A percentile compares a stretch with the other conserved stretches of the same genome.
Evolutionary conservation across 208 protist species (phyloP).

Genomic region (Trypanosoma melophagium): DNA sequence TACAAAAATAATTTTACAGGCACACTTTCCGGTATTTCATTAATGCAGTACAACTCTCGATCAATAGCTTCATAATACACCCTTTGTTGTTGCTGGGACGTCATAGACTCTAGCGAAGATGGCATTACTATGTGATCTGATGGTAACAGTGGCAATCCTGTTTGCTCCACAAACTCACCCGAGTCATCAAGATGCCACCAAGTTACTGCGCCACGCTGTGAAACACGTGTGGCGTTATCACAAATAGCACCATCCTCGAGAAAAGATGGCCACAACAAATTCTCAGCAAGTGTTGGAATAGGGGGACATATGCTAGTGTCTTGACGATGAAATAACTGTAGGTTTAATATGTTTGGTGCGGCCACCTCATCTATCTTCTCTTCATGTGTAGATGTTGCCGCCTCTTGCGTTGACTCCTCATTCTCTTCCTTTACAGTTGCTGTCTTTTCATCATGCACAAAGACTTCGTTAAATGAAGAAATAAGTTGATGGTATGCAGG

Average conservation of each 20-base stretch:
- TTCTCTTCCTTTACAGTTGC: constrained; percentile 22
- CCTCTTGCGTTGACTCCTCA: constrained; percentile 15
- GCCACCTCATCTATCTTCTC: constrained; percentile 16
- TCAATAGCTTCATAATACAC: constrained; percentile 31
- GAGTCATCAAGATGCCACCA: constrained; percentile 92
- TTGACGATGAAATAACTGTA: constrained; percentile 90
- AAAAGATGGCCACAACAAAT: constrained; percentile 76
- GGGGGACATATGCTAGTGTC: constrained; percentile 37
- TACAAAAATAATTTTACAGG: constrained; percentile 79
- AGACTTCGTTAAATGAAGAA: constrained; percentile 73
- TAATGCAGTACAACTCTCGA: constrained; percentile 22
- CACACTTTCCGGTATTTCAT: constrained; percentile 22
- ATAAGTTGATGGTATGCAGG: constrained; percentile 76
- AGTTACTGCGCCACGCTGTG: constrained; percentile 68
- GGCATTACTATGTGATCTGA: not conserved
- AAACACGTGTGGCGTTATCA: constrained; percentile 80
- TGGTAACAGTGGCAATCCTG: constrained; percentile 50
- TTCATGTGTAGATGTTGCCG: not conserved
- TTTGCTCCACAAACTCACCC: constrained; percentile 87
- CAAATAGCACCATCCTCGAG: constrained; percentile 73
- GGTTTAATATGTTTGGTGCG: constrained; percentile 46
- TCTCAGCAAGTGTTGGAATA: constrained; percentile 59
- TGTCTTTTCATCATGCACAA: constrained; percentile 38
- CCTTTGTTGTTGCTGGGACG: constrained; percentile 13
- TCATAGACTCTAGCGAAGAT: constrained; percentile 4